These are phyloP conservation scores for Rhynchospora tenuis DNA, from an alignment of 176 grass and related monocot species.

Conservation along the genomic window DNA sequence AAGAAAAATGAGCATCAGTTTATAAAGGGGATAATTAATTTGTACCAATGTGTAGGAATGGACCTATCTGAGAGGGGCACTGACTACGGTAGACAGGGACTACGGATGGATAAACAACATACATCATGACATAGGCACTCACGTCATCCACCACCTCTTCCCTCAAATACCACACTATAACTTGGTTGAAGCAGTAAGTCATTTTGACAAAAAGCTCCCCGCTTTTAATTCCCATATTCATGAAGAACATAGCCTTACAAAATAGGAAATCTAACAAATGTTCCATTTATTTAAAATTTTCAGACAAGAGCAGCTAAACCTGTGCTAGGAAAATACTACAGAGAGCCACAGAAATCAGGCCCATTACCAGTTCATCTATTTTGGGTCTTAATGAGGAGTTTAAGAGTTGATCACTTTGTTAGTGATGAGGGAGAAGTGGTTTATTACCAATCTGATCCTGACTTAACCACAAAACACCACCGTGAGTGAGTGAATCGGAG, in stretches of 20 bases:
- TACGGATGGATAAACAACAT: constrained; percentile 96
- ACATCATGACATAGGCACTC: constrained; percentile 94
- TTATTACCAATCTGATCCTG: constrained; percentile 71
- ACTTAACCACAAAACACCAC: constrained; percentile 10
- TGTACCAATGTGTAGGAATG: constrained; percentile 50
- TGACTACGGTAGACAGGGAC: constrained; percentile 80
- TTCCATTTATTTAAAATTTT: not conserved
- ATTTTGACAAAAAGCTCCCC: not conserved
- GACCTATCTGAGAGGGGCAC: constrained; percentile 81
- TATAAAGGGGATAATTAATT: not conserved
- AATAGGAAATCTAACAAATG: not conserved
- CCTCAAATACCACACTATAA: constrained; percentile 94
- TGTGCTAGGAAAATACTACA: constrained; percentile 70
- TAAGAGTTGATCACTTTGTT: constrained; percentile 80
- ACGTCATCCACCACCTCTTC: constrained; percentile 96
- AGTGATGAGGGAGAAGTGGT: constrained; percentile 75
- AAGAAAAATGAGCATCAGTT: not conserved
- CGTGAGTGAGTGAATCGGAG: not conserved
- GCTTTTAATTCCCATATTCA: not conserved
- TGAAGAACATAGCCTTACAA: not conserved
- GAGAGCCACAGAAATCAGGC: constrained; percentile 62
- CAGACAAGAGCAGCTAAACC: constrained; percentile 71
- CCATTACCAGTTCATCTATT: constrained; percentile 63
- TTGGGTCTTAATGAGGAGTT: constrained; percentile 51
- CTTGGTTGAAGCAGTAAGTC: constrained; percentile 72